These are phyloP conservation scores for Globisporangium ultimum DNA, from an alignment of 352 stramenopile genomes.

Conservation along the genomic window DNA sequence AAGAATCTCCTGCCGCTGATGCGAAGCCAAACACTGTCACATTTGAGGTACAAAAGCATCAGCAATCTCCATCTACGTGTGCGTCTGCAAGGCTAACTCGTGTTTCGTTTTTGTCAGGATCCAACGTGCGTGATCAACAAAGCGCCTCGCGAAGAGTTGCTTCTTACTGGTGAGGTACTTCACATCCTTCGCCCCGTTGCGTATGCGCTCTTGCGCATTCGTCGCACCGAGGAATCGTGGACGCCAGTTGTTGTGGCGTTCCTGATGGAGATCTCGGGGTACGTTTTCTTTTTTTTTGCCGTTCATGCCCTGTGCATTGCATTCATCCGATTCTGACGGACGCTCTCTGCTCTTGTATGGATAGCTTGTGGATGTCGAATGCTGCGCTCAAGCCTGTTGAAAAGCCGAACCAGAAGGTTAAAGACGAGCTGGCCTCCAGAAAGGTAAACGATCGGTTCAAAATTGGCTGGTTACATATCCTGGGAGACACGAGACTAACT, in stretches of 20 bases:
- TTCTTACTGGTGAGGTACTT: conserved; percentile 66
- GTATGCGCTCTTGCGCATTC: conserved; percentile 68
- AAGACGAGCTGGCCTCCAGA: conserved; percentile 53
- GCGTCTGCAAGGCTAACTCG: too few species aligned
- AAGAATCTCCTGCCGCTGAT: conserved; percentile 17
- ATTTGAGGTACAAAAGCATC: conserved; percentile 37
- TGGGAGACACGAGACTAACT: neutral
- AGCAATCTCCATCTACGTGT: neutral
- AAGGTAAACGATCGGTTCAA: conserved; percentile 34
- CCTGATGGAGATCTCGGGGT: conserved; percentile 62
- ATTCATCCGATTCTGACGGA: neutral
- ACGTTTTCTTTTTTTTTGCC: neutral
- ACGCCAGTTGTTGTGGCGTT: conserved; percentile 51
- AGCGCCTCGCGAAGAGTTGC: conserved; percentile 33
- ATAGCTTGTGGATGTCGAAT: conserved; percentile 52
- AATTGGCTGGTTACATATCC: neutral
- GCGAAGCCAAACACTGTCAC: conserved; percentile 35
- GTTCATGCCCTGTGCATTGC: neutral
- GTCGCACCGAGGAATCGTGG: conserved; percentile 54
- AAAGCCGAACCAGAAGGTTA: conserved; percentile 31
- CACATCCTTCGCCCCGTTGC: conserved; percentile 74
- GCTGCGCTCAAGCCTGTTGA: conserved; percentile 41
- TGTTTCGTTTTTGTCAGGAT: conserved; percentile 26
- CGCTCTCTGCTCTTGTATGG: too few species aligned
- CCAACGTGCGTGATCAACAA: conserved; percentile 38